A percentile compares a stretch with the other conserved stretches of the same genome.
Conservation (phyloP, 1,284 basidiomycete species). For the Lentinus polychrous region DNA sequence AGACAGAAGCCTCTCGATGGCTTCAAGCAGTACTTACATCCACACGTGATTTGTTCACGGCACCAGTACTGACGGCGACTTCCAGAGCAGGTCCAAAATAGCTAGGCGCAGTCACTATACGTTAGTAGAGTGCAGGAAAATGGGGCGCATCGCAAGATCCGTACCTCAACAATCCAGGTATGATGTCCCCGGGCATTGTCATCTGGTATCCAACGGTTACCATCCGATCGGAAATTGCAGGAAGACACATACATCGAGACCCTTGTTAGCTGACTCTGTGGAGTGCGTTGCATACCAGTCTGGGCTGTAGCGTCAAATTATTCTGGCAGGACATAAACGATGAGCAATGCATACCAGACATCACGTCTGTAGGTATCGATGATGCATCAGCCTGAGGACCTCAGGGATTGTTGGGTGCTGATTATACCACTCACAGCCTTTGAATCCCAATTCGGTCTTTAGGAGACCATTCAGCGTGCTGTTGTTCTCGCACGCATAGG, state of each 20-base stretch:
- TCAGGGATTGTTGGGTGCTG: background rate
- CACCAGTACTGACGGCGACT: background rate
- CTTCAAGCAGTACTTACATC: constrained; percentile 1
- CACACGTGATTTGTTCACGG: constrained; percentile 1
- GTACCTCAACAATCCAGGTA: constrained; percentile 9
- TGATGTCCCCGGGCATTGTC: constrained; percentile 50
- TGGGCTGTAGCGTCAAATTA: no score
- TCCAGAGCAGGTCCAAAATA: constrained; percentile 1
- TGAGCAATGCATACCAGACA: constrained; percentile 14
- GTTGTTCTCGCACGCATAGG: constrained; percentile 61
- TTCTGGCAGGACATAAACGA: background rate
- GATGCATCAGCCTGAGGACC: background rate
- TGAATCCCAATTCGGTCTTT: constrained; percentile 66
- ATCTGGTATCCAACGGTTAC: constrained; percentile 35
- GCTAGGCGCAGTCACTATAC: background rate
- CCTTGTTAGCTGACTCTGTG: constrained; percentile 41
- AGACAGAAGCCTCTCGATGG: background rate
- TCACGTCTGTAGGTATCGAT: constrained; percentile 13
- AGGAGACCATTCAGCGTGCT: constrained; percentile 61
- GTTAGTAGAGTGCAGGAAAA: background rate
- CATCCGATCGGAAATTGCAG: background rate
- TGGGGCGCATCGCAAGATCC: background rate
- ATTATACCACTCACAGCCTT: constrained; percentile 43
- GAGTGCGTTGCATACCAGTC: constrained; percentile 37
- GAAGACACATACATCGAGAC: constrained; percentile 46